Percentiles rank a stretch among this genome's conserved stretches.
phyloP scores from a whole-genome alignment of 306 rosid species.

The Gillenia trifoliata region DNA sequence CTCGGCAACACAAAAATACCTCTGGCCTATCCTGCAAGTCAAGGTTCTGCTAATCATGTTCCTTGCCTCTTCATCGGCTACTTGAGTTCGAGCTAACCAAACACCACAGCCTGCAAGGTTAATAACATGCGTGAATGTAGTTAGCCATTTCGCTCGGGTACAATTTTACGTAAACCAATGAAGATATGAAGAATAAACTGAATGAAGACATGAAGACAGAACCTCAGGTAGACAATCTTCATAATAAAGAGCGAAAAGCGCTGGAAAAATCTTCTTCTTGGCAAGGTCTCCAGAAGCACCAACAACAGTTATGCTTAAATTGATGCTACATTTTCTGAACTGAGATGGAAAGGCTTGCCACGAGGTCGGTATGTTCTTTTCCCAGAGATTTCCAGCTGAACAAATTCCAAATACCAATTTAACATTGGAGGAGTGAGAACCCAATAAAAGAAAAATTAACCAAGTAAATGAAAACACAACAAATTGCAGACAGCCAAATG shows the following conservation, averaged over 20 bases:
- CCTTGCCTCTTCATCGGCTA: slow-evolving; percentile 76
- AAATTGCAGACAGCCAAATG: slow-evolving; percentile 9
- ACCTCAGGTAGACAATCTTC: slow-evolving; percentile 93
- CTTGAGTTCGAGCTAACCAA: slow-evolving; percentile 79
- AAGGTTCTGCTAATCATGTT: slow-evolving; percentile 74
- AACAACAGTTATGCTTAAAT: slow-evolving; percentile 79
- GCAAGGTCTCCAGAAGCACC: slow-evolving; percentile 99
- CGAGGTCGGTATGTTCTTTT: slow-evolving; percentile 35
- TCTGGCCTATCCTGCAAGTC: slow-evolving; percentile 90
- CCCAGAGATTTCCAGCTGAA: slow-evolving; percentile 50
- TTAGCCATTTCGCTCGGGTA: neutral
- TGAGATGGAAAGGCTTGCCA: slow-evolving; percentile 34
- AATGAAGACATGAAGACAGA: slow-evolving; percentile 11
- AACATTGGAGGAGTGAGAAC: slow-evolving; percentile 16
- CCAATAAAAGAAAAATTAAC: slow-evolving; percentile 7
- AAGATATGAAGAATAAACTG: too few relatives aligned
- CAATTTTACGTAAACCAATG: slow-evolving; percentile 4
- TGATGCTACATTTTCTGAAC: slow-evolving; percentile 42
- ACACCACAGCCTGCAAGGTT: slow-evolving; percentile 58
- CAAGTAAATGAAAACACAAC: neutral
- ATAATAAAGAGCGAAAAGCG: slow-evolving; percentile 89
- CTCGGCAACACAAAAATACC: slow-evolving; percentile 33
- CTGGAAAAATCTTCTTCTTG: slow-evolving; percentile 92
- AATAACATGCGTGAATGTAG: slow-evolving; percentile 8
- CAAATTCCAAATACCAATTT: slow-evolving; percentile 28